Evolutionary conservation across 139 green algal genomes (phyloP).

Genomic region (Desmodesmus armatus): DNA sequence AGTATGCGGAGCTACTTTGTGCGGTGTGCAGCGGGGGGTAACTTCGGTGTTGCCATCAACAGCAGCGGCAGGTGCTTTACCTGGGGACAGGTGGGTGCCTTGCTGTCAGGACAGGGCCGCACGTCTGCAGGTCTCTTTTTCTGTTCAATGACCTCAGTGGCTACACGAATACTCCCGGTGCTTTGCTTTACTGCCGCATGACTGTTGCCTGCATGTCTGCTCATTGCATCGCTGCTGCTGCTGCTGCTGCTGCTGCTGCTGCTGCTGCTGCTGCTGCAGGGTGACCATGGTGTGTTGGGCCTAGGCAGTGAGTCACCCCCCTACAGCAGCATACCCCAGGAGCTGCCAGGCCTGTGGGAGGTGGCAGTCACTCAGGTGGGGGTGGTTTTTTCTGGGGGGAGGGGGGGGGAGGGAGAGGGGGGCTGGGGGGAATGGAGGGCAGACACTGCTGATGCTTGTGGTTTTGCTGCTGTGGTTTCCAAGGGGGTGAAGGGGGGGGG

Average conservation of each 20-base stretch:
- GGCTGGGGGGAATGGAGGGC: too few species aligned
- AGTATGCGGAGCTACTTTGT: neutral
- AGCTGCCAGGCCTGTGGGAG: slow-evolving; percentile 63
- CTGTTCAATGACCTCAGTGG: too few species aligned
- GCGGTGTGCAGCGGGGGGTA: slow-evolving; percentile 61
- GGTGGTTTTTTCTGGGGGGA: too few species aligned
- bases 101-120: neutral
- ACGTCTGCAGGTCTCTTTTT: too few species aligned
- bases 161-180: too few species aligned
- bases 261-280: slow-evolving; percentile 1
- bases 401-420: too few species aligned
- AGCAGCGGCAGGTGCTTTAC: slow-evolving; percentile 66
- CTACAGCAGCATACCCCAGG: slow-evolving; percentile 37
- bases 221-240: neutral
- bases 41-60: slow-evolving; percentile 69
- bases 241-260: slow-evolving; percentile 25
- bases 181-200: too few species aligned
- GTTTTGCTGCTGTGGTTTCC: neutral
- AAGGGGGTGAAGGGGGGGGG: neutral
- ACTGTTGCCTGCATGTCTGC: neutral
- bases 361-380: slow-evolving; percentile 72
- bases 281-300: slow-evolving; percentile 25
- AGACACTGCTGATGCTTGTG: neutral
- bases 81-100: slow-evolving; percentile 71
- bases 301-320: neutral